phyloP scores from a whole-genome alignment of 352 stramenopile species.

The Albugo candida region DNA sequence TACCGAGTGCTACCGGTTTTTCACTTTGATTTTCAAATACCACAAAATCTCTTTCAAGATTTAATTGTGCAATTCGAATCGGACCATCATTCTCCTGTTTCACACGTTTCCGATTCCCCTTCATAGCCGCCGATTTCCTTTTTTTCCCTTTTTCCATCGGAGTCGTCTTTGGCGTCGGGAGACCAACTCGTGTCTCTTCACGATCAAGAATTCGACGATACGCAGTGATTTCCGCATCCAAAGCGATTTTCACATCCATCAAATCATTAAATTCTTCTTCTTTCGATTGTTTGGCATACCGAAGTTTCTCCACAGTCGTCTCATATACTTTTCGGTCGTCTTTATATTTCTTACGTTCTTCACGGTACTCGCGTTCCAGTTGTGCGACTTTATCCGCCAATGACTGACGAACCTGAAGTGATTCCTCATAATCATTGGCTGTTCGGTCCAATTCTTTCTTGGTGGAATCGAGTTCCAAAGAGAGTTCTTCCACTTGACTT shows the following conservation, averaged over 20 bases:
- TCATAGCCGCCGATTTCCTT: conserved; percentile 36
- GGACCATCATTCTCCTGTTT: conserved; percentile 22
- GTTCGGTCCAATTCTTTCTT: conserved; percentile 61
- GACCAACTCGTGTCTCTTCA: conserved; percentile 43
- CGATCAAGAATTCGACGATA: conserved; percentile 69
- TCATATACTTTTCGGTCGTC: conserved; percentile 64
- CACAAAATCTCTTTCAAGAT: conserved; percentile 59
- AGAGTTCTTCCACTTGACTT: conserved; percentile 40
- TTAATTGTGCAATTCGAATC: conserved; percentile 37
- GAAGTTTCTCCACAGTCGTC: conserved; percentile 39
- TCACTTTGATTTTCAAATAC: conserved; percentile 55
- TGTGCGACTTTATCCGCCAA: conserved; percentile 66
- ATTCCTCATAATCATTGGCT: conserved; percentile 64
- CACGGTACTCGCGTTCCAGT: conserved; percentile 55
- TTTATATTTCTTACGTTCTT: conserved; percentile 53
- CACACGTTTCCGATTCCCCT: neutral
- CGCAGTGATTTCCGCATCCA: conserved; percentile 57
- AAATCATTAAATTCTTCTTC: conserved; percentile 72
- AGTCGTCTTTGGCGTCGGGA: conserved; percentile 29
- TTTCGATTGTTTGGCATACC: conserved; percentile 46
- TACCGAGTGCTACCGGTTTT: conserved; percentile 28
- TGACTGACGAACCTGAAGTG: conserved; percentile 39
- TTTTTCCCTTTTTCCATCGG: conserved; percentile 12
- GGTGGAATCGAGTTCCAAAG: conserved; percentile 34
- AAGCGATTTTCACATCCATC: conserved; percentile 73